Percentiles rank a stretch among this genome's conserved stretches.
Conservation (phyloP, 352 stramenopile species). For the Plasmopara muralis region DNA sequence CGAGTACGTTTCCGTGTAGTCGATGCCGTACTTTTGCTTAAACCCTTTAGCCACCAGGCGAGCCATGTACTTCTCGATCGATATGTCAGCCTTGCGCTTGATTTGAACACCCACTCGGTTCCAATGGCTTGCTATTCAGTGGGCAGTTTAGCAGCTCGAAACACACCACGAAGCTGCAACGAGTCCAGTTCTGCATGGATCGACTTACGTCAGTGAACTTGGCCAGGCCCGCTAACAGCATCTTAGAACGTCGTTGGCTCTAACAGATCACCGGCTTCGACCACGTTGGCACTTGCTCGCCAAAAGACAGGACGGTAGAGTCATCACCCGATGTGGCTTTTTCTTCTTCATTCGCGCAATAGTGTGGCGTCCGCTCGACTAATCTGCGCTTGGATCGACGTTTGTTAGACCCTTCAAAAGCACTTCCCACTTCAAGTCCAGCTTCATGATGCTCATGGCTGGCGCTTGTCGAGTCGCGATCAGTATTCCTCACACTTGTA, state of each 20-base stretch:
- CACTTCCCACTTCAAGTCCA: not conserved
- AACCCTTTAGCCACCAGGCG: slow-evolving; percentile 6
- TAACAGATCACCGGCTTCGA: not conserved
- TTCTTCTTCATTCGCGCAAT: no score
- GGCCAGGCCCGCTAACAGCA: not conserved
- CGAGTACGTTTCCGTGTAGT: slow-evolving; percentile 1
- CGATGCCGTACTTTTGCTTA: slow-evolving; percentile 3
- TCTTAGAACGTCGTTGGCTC: no score
- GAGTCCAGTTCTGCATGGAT: no score
- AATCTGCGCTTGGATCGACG: no score
- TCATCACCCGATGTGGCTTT: not conserved
- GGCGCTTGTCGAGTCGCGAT: no score
- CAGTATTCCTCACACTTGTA: no score
- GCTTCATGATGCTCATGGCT: not conserved
- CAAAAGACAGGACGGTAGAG: not conserved
- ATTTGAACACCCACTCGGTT: not conserved
- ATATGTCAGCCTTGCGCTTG: not conserved
- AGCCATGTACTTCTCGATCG: not conserved
- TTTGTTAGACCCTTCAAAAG: no score
- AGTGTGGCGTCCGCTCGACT: no score
- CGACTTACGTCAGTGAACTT: no score
- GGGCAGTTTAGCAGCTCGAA: no score
- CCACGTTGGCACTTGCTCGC: not conserved
- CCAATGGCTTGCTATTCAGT: no score
- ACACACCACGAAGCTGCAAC: no score